Conservation (phyloP, 768 basidiomycete species). For the Hortiboletus campestris region DNA sequence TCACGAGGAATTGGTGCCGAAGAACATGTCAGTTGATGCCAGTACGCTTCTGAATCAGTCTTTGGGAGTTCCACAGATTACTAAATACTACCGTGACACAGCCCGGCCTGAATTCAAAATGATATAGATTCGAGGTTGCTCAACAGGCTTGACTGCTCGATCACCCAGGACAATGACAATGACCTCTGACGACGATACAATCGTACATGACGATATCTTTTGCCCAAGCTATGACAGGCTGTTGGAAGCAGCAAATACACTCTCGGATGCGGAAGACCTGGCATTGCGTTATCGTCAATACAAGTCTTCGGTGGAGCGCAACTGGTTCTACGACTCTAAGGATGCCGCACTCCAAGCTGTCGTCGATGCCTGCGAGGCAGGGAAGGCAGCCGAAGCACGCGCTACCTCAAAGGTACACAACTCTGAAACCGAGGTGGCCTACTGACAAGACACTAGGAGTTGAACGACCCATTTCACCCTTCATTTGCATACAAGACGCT, state of each 20-base stretch:
- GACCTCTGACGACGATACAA: background rate
- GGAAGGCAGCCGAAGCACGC: background rate
- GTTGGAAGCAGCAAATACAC: background rate
- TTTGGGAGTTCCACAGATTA: too few species aligned
- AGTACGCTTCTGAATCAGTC: background rate
- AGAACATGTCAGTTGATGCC: too few species aligned
- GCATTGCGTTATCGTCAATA: background rate
- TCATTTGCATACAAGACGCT: background rate
- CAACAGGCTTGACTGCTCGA: background rate
- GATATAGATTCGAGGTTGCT: background rate
- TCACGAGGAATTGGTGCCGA: too few species aligned
- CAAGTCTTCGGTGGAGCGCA: background rate
- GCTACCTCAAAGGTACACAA: background rate
- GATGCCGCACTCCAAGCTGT: background rate
- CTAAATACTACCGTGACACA: background rate
- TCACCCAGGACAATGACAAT: background rate
- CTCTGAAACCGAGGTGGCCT: background rate
- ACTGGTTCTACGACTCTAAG: background rate
- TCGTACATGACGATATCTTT: background rate
- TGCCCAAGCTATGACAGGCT: background rate
- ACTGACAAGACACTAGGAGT: background rate
- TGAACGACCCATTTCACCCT: background rate
- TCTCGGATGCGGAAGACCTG: background rate
- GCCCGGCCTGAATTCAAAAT: background rate
- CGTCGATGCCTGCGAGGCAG: background rate